A percentile compares a stretch with the other conserved stretches of the same genome.
Evolutionary conservation across 148 eudicot genomes (phyloP).

Genomic region (Mesembryanthemum crystallinum): DNA sequence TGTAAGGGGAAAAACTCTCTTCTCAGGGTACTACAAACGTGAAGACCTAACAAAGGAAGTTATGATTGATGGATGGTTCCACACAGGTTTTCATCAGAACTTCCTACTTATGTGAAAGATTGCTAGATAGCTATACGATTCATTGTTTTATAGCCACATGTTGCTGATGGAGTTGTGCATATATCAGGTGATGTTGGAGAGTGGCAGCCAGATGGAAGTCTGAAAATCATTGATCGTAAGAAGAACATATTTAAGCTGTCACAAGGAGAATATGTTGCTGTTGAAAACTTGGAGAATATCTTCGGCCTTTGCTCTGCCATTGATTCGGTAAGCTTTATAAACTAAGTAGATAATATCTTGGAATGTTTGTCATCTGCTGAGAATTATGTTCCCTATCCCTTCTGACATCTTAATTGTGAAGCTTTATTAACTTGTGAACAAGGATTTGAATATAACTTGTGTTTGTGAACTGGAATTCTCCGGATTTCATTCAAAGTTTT

Average conservation of each 20-base stretch:
- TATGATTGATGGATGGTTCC: conserved; percentile 93
- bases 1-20: conserved; percentile 75
- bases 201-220: conserved; percentile 94
- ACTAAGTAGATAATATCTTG: not conserved
- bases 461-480: no score
- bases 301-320: conserved; percentile 64
- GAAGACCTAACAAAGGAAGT: conserved; percentile 95
- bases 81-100: conserved; percentile 54
- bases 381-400: no score
- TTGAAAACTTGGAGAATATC: conserved; percentile 89
- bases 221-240: conserved; percentile 91
- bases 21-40: conserved; percentile 88
- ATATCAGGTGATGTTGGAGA: conserved; percentile 91
- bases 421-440: not conserved
- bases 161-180: conserved; percentile 17
- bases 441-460: no score
- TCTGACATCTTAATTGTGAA: not conserved
- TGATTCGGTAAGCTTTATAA: conserved; percentile 59
- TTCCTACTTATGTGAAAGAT: not conserved
- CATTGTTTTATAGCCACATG: not conserved
- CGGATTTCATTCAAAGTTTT: no score
- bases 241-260: conserved; percentile 98
- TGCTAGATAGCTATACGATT: conserved; percentile 1
- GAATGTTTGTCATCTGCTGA: not conserved
- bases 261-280: conserved; percentile 99